Base-by-base conservation (phyloP, 805 yeast species). In the Cyberlindnera maclurae region DNA sequence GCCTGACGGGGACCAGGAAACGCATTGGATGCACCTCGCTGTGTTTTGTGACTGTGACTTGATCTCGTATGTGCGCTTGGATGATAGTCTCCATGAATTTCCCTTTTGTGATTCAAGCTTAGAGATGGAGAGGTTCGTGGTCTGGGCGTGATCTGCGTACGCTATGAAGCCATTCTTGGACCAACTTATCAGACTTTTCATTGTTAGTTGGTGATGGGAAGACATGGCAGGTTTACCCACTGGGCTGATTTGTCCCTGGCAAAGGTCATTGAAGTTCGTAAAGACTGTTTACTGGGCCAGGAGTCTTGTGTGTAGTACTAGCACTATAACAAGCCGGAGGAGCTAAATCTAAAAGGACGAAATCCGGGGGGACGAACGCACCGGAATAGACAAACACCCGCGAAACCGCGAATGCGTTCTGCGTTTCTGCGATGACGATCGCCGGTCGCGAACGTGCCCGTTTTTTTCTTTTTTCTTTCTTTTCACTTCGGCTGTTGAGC, bases 81-180 rank as follows among this genome's bases (percentile, higher is more conserved):
- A 44, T 5, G 56, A 43, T 29, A 88, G 65, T 47, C 79, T 77
- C 97, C 97, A 90, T 33, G 70, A 60, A 26, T 70, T 67, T 1
- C 96, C 97, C 55, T 85, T 81, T 12, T 75, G 59, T 42, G 87
- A 77, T 49, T 81, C 89, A 28, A 49, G 41, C 34, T 47, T 48
- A 17, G 55, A 42, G 42, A 55, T 51, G 56, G 65, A 45, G 60
- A 63, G 40, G 55, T 62, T 44, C 18, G 62, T 40, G 57, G 49
- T 40, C 15, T 57, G 50, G 34, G 59, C 59, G 29, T 67, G 60
- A 39, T 73, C 68, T 6, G 77, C 63, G 49, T 81, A 86, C 1
- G 95, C 95, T 26, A 89, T 72, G 49, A 86, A 76, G 12, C 96
- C 96, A 47, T 79, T 82, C 47, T 78, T 75, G 10, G 94, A 83